Conservation (phyloP, 352 stramenopile genomes). For the Pythium chondricola region DNA sequence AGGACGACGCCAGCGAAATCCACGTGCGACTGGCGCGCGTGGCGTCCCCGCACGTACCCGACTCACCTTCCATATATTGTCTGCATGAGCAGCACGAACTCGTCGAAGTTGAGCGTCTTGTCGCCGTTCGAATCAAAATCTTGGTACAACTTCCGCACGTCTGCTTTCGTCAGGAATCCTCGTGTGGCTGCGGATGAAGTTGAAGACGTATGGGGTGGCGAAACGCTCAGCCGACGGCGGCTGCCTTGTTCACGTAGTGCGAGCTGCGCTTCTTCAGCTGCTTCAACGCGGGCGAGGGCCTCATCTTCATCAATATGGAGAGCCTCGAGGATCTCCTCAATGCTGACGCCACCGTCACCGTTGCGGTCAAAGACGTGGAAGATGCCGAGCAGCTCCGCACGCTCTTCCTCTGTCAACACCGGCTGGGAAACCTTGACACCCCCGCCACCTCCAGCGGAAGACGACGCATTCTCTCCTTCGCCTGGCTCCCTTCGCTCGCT, state of each 20-base stretch:
- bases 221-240: not conserved
- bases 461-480: not conserved
- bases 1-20: too few species aligned
- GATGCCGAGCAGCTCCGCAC: conserved; percentile 45
- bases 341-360: conserved; percentile 49
- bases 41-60: too few species aligned
- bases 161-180: conserved; percentile 48
- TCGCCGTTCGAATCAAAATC: conserved; percentile 51
- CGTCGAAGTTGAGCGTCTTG: conserved; percentile 52
- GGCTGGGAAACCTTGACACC: not conserved
- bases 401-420: conserved; percentile 26
- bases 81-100: conserved; percentile 61
- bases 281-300: conserved; percentile 34
- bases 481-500: not conserved
- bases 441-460: not conserved
- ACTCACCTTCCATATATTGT: conserved; percentile 38
- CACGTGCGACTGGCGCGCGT: too few species aligned
- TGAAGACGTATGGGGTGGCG: not conserved
- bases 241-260: conserved; percentile 1
- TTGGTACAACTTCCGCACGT: conserved; percentile 47
- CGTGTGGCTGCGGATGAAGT: conserved; percentile 7
- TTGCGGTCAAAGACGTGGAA: conserved; percentile 73
- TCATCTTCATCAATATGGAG: conserved; percentile 64
- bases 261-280: conserved; percentile 24
- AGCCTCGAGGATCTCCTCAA: conserved; percentile 70